phyloP scores from a whole-genome alignment of 2,329 filamentous ascomycete genomes.

The Claviceps purpurea region DNA sequence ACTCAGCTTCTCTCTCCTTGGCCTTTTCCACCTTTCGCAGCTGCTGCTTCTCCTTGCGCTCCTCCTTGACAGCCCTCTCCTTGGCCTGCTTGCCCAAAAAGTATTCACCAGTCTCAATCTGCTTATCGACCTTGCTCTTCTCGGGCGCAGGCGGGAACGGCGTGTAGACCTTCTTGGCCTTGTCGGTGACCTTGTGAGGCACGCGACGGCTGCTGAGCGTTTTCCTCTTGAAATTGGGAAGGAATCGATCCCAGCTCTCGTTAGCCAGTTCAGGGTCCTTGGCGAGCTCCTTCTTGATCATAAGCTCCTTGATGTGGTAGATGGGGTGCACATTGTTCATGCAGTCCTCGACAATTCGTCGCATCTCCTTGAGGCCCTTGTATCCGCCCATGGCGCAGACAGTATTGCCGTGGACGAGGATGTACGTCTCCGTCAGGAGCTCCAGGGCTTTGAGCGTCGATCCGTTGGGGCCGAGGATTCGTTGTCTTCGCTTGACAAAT shows the following conservation, averaged over 20 bases:
- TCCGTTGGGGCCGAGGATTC: conserved; percentile 82
- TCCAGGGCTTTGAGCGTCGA: conserved; percentile 90
- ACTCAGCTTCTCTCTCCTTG: conserved; percentile 73
- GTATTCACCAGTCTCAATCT: conserved; percentile 97
- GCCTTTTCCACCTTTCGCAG: conserved; percentile 80
- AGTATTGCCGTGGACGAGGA: conserved; percentile 93
- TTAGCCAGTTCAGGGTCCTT: conserved; percentile 77
- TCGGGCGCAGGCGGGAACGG: conserved; percentile 93
- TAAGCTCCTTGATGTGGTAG: conserved; percentile 63
- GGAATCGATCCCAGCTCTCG: conserved; percentile 91
- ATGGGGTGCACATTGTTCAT: conserved; percentile 97
- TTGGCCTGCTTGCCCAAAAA: conserved; percentile 89
- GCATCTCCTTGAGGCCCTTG: conserved; percentile 85
- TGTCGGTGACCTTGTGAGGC: conserved; percentile 81
- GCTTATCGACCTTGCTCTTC: conserved; percentile 96
- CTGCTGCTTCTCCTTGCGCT: conserved; percentile 71
- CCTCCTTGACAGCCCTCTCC: conserved; percentile 67
- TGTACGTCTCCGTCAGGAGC: conserved; percentile 79
- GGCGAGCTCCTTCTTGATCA: conserved; percentile 85
- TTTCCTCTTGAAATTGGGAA: conserved; percentile 94
- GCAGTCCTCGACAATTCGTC: conserved; percentile 82
- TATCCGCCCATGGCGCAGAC: conserved; percentile 84
- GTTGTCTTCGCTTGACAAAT: conserved; percentile 87
- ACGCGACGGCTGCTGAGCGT: conserved; percentile 71
- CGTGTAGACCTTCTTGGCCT: conserved; percentile 87